Percentiles rank a stretch among this genome's conserved stretches.
Conservation (phyloP, 345 rosid species). For the Noccaea bulbosa region DNA sequence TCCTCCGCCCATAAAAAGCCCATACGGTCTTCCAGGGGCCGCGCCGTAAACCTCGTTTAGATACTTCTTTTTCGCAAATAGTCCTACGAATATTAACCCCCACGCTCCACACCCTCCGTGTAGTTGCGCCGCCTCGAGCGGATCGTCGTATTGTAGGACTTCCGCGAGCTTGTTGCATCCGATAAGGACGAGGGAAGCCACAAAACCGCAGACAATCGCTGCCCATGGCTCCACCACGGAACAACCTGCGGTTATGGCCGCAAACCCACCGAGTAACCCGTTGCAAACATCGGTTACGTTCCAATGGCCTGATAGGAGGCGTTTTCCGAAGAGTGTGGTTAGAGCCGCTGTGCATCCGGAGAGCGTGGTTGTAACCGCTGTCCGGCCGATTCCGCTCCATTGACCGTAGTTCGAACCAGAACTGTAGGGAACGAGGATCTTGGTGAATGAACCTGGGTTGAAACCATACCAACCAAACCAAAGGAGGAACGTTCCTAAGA, state of each 20-base stretch:
- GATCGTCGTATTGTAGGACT: conserved; percentile 63
- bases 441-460: conserved; percentile 64
- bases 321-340: conserved; percentile 73
- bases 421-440: conserved; percentile 44
- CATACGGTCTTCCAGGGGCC: conserved; percentile 49
- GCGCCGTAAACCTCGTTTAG: conserved; percentile 56
- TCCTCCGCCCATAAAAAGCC: conserved; percentile 83
- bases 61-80: conserved; percentile 62
- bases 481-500: conserved; percentile 66
- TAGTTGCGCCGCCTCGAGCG: conserved; percentile 76
- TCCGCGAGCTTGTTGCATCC: conserved; percentile 73
- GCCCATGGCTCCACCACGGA: conserved; percentile 93
- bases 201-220: conserved; percentile 74
- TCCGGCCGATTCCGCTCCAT: conserved; percentile 79
- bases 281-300: conserved; percentile 85
- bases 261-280: conserved; percentile 85
- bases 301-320: conserved; percentile 78
- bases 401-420: conserved; percentile 55
- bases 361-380: conserved; percentile 83
- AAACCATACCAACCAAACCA: conserved; percentile 84
- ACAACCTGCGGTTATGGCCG: conserved; percentile 79
- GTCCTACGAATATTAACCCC: conserved; percentile 76
- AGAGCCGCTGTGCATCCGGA: conserved; percentile 82
- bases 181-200: conserved; percentile 64
- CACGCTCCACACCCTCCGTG: conserved; percentile 91